Evolutionary conservation across 768 basidiomycete genomes (phyloP), one percentile per base, ranked within the genome.

Genomic region (Termitomyces heimii): DNA sequence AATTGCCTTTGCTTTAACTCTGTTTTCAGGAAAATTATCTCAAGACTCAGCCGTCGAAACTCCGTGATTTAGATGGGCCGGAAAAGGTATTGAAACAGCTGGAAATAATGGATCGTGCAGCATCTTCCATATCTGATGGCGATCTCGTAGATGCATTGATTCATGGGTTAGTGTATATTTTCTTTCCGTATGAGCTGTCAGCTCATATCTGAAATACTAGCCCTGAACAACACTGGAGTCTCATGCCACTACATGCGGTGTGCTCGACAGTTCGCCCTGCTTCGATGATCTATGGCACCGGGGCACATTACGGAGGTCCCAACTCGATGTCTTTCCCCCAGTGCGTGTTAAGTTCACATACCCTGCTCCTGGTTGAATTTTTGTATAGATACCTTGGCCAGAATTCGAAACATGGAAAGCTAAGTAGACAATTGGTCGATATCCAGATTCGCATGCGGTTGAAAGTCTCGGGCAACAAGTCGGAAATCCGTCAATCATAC

Each of bases 381-480:
- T 35, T 40, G 3, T 42, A 3, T 63, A 98, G 95, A 66, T 99
- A 94, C 93, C 85, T 99, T 13, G 96, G 96, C 9, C 94, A 98
- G 67, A 98, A 98, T 71, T 98, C 97, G 56, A 96, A 95, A 66
- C 88, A 91, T 69, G 78, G 66, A 61, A 97, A 96, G 65, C 80
- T 98, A 0, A 76, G 68, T 54, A 82, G 95, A 37, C 86, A 89
- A 61, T 77, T 99, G 18, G 82, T 81, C 37, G 97, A 99, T 58
- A 85, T 98, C 10, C 96, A 98, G 70, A 89, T 93, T 44, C 88
- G 89, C 49, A 97, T 98, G 97, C 86, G 97, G 2, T 80, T 98
- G 57, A 90, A 88, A 65, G 91, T 94, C 0, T 96, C 95, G 8
- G 94, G 92, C 6, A 85, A 96, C 73, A 89, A 89, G 71, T 70